These are phyloP conservation scores for Scopulariopsis brevicaulis DNA, from an alignment of 2,329 filamentous ascomycete genomes.

Conservation along the genomic window DNA sequence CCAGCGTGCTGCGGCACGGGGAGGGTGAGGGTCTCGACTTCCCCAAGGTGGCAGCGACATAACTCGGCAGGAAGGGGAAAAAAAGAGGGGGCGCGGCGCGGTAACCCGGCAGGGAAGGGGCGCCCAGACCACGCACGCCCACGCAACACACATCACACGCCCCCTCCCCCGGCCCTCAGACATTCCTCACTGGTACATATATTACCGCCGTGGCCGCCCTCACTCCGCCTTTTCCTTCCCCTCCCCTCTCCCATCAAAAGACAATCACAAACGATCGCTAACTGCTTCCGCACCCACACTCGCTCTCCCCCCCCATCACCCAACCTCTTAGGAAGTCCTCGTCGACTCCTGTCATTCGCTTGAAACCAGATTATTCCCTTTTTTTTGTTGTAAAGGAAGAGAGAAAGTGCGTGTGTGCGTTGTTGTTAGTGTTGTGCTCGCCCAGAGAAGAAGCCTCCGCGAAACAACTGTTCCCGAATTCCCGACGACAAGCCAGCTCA, in stretches of 20 bases:
- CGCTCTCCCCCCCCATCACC: slow-evolving; percentile 28
- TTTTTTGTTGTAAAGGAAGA: slow-evolving; percentile 4
- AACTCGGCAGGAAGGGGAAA: background rate
- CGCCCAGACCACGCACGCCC: background rate
- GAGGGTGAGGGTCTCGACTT: background rate
- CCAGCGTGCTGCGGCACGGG: background rate
- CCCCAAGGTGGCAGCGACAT: background rate
- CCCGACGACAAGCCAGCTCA: background rate
- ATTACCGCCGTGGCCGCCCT: slow-evolving; percentile 3
- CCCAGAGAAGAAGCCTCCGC: background rate
- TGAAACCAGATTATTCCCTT: slow-evolving; percentile 18
- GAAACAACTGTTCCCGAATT: background rate
- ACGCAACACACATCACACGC: background rate
- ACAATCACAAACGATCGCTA: slow-evolving; percentile 3
- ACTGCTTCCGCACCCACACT: slow-evolving; percentile 23
- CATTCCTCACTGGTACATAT: background rate
- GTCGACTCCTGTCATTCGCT: slow-evolving; percentile 67
- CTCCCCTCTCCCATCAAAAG: slow-evolving; percentile 7
- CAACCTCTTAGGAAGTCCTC: slow-evolving; percentile 54
- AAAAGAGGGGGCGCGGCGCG: background rate
- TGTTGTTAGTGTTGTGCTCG: background rate
- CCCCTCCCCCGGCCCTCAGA: background rate
- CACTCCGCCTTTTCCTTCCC: slow-evolving; percentile 12
- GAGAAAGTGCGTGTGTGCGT: slow-evolving; percentile 1
- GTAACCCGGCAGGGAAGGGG: background rate